phyloP scores from a whole-genome alignment of 306 rosid species.

The Cucumis melo region DNA sequence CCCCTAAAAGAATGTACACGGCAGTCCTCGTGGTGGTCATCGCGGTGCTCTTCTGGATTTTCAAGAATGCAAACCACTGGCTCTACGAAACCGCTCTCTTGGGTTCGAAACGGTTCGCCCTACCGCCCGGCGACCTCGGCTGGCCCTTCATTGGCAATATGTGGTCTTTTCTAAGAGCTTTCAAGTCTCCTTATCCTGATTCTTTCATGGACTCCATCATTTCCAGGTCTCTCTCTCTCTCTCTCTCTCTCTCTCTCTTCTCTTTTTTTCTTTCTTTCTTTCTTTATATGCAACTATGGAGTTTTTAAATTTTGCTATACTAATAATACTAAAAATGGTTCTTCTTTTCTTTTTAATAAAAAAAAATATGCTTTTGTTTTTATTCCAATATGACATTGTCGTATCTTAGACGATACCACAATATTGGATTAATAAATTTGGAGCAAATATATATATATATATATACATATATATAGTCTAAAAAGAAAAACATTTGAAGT shows the following conservation, averaged over 20 bases:
- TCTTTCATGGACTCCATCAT: conserved; percentile 52
- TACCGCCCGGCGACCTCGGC: conserved; percentile 90
- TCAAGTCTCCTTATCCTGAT: conserved; percentile 72
- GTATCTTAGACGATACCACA: no score
- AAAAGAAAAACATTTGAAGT: no score
- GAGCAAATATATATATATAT: no score
- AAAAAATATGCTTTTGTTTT: no score
- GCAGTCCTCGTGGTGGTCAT: neutral
- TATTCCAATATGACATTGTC: no score
- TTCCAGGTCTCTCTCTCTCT: conserved; percentile 33
- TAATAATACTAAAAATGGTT: no score
- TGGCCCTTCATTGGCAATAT: conserved; percentile 90
- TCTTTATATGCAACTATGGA: neutral
- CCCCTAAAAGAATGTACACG: neutral
- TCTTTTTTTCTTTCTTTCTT: neutral
- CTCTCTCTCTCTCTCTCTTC: neutral
- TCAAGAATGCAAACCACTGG: conserved; percentile 47
- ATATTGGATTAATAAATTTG: no score
- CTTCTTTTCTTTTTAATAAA: no score
- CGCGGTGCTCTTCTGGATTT: neutral
- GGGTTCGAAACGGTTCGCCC: conserved; percentile 35
- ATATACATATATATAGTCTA: no score
- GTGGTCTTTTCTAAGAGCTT: conserved; percentile 88
- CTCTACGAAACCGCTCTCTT: conserved; percentile 36
- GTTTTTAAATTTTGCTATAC: neutral